Evolutionary conservation across 148 eudicot species (phyloP), one percentile per base, ranked within the genome.

Genomic region (Camellia sinensis): DNA sequence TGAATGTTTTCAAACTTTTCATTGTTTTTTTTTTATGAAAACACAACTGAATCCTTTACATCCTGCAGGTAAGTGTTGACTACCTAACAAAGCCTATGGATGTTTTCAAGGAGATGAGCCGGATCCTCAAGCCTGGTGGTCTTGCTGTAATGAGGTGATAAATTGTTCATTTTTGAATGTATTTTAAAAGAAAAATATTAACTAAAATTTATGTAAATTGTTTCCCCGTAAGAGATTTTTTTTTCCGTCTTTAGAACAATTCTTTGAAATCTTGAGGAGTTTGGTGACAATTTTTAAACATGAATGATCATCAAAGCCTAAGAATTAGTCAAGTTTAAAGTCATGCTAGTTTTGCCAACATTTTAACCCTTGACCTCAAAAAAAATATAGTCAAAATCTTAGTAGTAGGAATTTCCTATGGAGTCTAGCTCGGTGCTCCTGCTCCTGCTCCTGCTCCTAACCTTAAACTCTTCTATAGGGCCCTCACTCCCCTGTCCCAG

Each of bases 51-150:
- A 56, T 76, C n/a, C 9, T 78, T 45, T 11, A 37, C 48, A 3
- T 62, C 80, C 62, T 79, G 85, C 89, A 95, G 99, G 99, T 96
- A 53, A 96, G 99, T 79, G 98, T 96, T 59, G 99, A 96, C 81
- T 96, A 96, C 84, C 83, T 96, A 77, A 92, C 91, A 3, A 96
- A 96, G 82, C 99, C 99, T 77, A 80, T 96, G 50, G 95, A 90
- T 57, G 90, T 96, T 74, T 92, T 96, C 89, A 96, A 93, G 89
- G 99, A 96, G 85, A 96, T 96, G 98, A 64, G 53, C 41, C 85
- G 99, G 78, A 62, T 91, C 83, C 94, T 96, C 56, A 96, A 91
- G 83, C 97, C 98, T 71, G 97, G 97, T 71, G 99, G 99, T 65
- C 84, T 92, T 71, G 98, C 97, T 80, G 87, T 93, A 67, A 93